Conservation (phyloP, 2,329 filamentous ascomycete species). For the Rutstroemia sp. region DNA sequence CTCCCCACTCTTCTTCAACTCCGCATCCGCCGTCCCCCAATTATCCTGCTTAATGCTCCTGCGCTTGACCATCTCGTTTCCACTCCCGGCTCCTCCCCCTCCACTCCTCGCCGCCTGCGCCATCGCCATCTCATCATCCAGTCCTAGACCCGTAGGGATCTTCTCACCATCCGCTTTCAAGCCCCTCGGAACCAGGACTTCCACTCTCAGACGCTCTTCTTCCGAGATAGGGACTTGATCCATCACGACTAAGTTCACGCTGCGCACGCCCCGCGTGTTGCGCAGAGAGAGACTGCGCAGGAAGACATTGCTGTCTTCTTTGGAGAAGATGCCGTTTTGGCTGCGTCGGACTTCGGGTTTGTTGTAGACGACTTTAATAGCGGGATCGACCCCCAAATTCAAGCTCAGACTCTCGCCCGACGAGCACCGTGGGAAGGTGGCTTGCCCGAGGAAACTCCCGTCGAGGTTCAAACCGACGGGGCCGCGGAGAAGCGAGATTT, state of each 20-base stretch:
- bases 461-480: constrained; percentile 54
- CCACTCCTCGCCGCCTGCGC: constrained; percentile 7
- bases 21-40: constrained; percentile 49
- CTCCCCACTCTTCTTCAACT: constrained; percentile 49
- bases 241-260: constrained; percentile 42
- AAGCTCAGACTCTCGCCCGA: constrained; percentile 47
- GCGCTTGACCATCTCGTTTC: constrained; percentile 19
- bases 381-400: constrained; percentile 52
- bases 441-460: constrained; percentile 52
- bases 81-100: constrained; percentile 14
- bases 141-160: constrained; percentile 31
- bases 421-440: constrained; percentile 46
- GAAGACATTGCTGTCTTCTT: constrained; percentile 45
- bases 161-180: constrained; percentile 34
- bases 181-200: constrained; percentile 42
- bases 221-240: constrained; percentile 57
- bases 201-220: constrained; percentile 49
- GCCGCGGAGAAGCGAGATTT: constrained; percentile 48
- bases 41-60: constrained; percentile 27
- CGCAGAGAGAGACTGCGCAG: constrained; percentile 40
- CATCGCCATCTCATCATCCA: constrained; percentile 10
- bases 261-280: constrained; percentile 39
- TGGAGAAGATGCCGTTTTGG: constrained; percentile 44
- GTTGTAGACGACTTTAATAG: constrained; percentile 46
- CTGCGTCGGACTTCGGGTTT: constrained; percentile 46